Evolutionary conservation across 2,329 filamentous ascomycete genomes (phyloP).

Genomic region (Alternaria gansuensis): DNA sequence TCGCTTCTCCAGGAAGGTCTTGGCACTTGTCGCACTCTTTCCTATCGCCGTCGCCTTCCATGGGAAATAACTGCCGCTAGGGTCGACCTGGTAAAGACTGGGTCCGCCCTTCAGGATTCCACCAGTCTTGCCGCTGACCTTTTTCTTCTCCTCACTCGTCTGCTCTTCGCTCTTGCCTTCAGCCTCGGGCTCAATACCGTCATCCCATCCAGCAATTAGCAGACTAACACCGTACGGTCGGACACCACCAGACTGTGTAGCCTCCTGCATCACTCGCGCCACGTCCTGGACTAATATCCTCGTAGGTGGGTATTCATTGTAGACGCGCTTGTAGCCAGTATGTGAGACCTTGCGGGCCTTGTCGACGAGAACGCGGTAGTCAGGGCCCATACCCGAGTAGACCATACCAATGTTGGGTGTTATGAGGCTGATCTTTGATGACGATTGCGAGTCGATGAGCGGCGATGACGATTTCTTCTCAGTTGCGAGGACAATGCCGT

Average conservation of each 20-base stretch:
- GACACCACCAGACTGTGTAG: slow-evolving; percentile 96
- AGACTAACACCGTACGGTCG: slow-evolving; percentile 95
- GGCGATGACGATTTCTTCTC: slow-evolving; percentile 99
- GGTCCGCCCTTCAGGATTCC: slow-evolving; percentile 95
- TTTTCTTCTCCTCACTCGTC: slow-evolving; percentile 70
- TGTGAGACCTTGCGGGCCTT: slow-evolving; percentile 98
- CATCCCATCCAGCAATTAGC: slow-evolving; percentile 96
- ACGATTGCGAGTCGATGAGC: slow-evolving; percentile 91
- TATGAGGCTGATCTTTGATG: slow-evolving; percentile 97
- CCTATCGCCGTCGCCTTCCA: slow-evolving; percentile 99
- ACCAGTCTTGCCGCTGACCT: slow-evolving; percentile 86
- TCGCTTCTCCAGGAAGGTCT: slow-evolving; percentile 99
- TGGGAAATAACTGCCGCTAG: slow-evolving; percentile 97
- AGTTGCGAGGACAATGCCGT: slow-evolving; percentile 97
- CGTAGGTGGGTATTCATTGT: slow-evolving; percentile 99
- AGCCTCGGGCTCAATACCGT: slow-evolving; percentile 88
- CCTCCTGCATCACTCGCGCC: slow-evolving; percentile 97
- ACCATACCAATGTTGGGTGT: slow-evolving; percentile 99
- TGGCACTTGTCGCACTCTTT: slow-evolving; percentile 97
- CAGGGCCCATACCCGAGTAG: slow-evolving; percentile 98
- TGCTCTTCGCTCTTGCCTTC: slow-evolving; percentile 66
- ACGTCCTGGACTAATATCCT: slow-evolving; percentile 99
- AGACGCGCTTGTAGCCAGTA: slow-evolving; percentile 98
- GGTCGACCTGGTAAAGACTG: slow-evolving; percentile 98
- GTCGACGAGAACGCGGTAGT: slow-evolving; percentile 97